These are phyloP conservation scores for Termitomyces titanicus DNA, from an alignment of 768 basidiomycete genomes.

Conservation along the genomic window DNA sequence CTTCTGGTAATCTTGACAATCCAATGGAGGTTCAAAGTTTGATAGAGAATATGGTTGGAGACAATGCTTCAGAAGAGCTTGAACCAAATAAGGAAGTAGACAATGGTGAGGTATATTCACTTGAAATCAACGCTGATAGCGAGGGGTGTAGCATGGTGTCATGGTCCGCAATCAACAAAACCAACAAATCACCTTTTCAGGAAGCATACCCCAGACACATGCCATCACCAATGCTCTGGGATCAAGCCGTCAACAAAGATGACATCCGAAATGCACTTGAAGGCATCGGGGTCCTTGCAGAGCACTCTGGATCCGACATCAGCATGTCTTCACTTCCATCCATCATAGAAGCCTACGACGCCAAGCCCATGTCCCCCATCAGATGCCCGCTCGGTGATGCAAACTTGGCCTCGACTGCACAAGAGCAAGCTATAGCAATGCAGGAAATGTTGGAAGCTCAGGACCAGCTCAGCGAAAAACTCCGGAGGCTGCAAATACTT, in stretches of 20 bases:
- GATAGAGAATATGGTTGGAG: not conserved
- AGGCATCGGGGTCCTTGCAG: too few species aligned
- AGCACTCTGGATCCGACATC: not conserved
- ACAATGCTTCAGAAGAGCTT: not conserved
- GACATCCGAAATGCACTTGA: too few species aligned
- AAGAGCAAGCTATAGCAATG: too few species aligned
- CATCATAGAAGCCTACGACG: too few species aligned
- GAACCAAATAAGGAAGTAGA: not conserved
- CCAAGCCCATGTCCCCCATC: too few species aligned
- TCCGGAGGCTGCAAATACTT: too few species aligned
- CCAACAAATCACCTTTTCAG: too few species aligned
- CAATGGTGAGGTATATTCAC: not conserved
- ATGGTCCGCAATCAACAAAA: not conserved
- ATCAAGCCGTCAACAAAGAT: too few species aligned
- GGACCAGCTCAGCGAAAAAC: not conserved
- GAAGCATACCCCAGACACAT: not conserved
- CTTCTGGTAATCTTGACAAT: not conserved
- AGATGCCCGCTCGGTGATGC: too few species aligned
- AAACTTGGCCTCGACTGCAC: too few species aligned
- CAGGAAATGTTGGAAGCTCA: too few species aligned
- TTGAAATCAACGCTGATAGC: not conserved
- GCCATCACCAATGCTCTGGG: too few species aligned
- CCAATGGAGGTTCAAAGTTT: not conserved
- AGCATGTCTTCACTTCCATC: not conserved
- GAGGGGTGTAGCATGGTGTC: not conserved